Conservation (phyloP, 2,329 filamentous ascomycete species). For the Cercospora sp. region DNA sequence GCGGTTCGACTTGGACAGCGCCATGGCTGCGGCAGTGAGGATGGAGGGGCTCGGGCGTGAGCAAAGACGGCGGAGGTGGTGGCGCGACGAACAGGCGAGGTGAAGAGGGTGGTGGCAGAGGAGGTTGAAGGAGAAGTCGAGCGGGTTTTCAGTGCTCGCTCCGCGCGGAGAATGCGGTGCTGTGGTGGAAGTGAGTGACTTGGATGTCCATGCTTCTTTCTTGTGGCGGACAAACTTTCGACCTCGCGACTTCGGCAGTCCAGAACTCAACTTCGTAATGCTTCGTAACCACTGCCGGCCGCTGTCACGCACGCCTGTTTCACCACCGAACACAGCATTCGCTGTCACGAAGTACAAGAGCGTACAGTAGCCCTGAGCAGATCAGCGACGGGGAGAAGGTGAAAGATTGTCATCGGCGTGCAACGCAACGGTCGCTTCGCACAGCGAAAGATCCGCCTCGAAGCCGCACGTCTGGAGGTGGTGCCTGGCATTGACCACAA, state of each 20-base stretch:
- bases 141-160: not conserved
- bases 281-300: not conserved
- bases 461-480: not conserved
- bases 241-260: not conserved
- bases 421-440: not conserved
- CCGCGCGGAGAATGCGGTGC: not conserved
- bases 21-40: slow-evolving; percentile 56
- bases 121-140: not conserved
- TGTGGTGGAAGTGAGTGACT: not conserved
- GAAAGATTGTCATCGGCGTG: not conserved
- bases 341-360: not conserved
- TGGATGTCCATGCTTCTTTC: not conserved
- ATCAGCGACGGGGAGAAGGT: not conserved
- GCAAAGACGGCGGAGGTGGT: not conserved
- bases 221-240: not conserved
- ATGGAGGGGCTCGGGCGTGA: not conserved
- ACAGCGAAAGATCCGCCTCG: not conserved
- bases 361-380: not conserved
- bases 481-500: not conserved
- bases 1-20: slow-evolving; percentile 85
- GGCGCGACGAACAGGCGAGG: not conserved
- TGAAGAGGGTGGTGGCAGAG: too few species aligned
- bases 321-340: not conserved
- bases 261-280: not conserved
- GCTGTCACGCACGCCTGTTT: not conserved